Evolutionary conservation across 2,329 filamentous ascomycete species (phyloP).

Genomic region (Sarocladium kiliense): DNA sequence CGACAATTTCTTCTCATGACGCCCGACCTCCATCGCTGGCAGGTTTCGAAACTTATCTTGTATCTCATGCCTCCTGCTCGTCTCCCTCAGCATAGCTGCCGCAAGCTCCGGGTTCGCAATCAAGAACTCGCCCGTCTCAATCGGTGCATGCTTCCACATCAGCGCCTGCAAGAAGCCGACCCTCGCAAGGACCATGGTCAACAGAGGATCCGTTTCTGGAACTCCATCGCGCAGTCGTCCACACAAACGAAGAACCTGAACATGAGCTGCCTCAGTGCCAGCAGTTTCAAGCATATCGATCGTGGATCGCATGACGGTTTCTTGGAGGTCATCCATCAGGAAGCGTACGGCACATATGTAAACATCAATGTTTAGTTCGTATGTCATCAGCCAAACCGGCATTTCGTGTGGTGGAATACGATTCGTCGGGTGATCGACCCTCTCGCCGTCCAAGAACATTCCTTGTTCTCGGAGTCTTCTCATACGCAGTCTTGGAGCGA

Average conservation of each 20-base stretch:
- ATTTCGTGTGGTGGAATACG: conserved; percentile 40
- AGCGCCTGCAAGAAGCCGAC: conserved; percentile 42
- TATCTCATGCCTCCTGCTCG: conserved; percentile 36
- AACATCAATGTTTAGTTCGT: conserved; percentile 41
- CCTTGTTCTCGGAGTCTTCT: not conserved
- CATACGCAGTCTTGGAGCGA: not conserved
- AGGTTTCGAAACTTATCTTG: conserved; percentile 28
- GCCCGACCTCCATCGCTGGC: conserved; percentile 37
- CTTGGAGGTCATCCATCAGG: conserved; percentile 40
- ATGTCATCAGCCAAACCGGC: conserved; percentile 40
- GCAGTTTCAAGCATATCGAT: conserved; percentile 42
- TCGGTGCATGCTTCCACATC: conserved; percentile 35
- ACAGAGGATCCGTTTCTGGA: conserved; percentile 34
- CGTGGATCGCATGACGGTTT: conserved; percentile 32
- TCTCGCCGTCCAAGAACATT: not conserved
- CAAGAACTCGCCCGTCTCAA: conserved; percentile 37
- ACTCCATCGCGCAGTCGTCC: conserved; percentile 36
- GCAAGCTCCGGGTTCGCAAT: conserved; percentile 39
- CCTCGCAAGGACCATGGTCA: conserved; percentile 44
- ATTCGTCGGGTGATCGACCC: conserved; percentile 14
- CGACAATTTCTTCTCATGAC: not conserved
- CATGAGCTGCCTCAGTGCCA: conserved; percentile 34
- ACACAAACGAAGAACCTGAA: conserved; percentile 39
- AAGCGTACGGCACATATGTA: conserved; percentile 45
- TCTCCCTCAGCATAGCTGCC: conserved; percentile 42